Conservation (phyloP, 306 rosid genomes). For the Heteromeles arbutifolia region DNA sequence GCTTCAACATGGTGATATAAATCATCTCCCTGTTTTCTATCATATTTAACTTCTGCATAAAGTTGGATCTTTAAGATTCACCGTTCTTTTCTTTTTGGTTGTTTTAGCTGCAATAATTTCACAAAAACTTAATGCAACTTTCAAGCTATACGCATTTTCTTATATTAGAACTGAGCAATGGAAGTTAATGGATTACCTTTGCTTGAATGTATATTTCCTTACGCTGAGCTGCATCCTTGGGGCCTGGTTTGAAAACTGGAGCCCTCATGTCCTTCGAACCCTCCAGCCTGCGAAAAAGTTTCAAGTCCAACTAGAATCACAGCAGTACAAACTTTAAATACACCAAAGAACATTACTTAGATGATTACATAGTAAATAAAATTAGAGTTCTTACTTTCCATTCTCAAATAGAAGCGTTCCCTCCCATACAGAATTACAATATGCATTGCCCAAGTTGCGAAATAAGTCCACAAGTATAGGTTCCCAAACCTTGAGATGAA, state of each 20-base stretch:
- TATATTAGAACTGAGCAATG: background rate
- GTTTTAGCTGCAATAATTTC: background rate
- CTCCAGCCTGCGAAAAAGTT: slow-evolving; percentile 43
- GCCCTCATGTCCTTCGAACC: slow-evolving; percentile 25
- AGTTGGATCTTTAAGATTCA: background rate
- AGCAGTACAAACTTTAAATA: background rate
- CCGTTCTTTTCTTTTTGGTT: background rate
- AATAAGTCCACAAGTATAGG: slow-evolving; percentile 75
- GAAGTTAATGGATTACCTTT: slow-evolving; percentile 43
- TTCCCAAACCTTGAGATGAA: slow-evolving; percentile 95
- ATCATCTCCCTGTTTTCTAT: background rate
- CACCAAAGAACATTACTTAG: background rate
- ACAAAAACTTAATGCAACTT: background rate
- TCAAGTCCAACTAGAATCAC: background rate
- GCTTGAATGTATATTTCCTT: slow-evolving; percentile 90
- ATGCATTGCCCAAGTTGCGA: slow-evolving; percentile 79
- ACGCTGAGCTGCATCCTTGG: slow-evolving; percentile 45
- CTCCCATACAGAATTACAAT: slow-evolving; percentile 89
- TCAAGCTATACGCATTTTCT: background rate
- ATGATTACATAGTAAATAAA: background rate
- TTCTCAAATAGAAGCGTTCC: slow-evolving; percentile 50
- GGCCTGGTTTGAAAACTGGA: slow-evolving; percentile 54
- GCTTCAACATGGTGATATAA: too few species aligned
- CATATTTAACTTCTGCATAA: background rate
- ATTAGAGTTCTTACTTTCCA: slow-evolving; percentile 43